Percentiles rank a stretch among this genome's conserved stretches.
Conservation (phyloP, 441 rosid genomes). For the Corymbia citriodora region DNA sequence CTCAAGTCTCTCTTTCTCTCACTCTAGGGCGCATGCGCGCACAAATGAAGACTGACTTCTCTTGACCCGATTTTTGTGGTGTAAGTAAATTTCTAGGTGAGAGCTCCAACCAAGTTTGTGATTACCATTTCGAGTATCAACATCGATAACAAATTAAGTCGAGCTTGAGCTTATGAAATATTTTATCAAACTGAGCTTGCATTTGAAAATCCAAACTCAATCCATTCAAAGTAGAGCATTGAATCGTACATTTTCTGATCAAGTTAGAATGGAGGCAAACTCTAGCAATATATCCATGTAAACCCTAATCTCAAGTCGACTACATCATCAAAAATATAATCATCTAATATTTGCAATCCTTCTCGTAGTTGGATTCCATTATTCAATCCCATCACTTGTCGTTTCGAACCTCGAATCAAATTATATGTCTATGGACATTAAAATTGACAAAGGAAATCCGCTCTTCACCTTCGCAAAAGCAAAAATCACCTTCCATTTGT, state of each 20-base stretch:
- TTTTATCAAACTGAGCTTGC: not conserved
- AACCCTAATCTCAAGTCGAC: not conserved
- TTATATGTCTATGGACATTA: not conserved
- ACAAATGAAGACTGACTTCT: not conserved
- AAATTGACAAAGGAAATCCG: not conserved
- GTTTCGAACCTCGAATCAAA: fast-evolving
- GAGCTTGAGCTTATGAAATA: not conserved
- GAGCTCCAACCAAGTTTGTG: not conserved
- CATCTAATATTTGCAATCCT: not conserved
- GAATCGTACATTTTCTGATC: not conserved
- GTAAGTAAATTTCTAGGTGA: not conserved
- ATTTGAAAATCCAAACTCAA: not conserved
- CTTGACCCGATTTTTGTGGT: not conserved
- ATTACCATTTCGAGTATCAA: not conserved
- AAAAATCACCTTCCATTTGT: not conserved
- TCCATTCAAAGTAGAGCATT: not conserved
- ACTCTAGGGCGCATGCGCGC: fast-evolving
- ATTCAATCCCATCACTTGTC: not conserved
- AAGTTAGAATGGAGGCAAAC: not conserved
- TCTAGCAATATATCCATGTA: not conserved
- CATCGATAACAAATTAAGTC: not conserved
- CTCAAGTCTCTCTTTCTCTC: not conserved
- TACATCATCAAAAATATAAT: not conserved
- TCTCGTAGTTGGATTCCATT: not conserved
- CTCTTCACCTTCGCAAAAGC: not conserved